phyloP scores from a whole-genome alignment of 257 asterid genomes.

The Datura wrightii region DNA sequence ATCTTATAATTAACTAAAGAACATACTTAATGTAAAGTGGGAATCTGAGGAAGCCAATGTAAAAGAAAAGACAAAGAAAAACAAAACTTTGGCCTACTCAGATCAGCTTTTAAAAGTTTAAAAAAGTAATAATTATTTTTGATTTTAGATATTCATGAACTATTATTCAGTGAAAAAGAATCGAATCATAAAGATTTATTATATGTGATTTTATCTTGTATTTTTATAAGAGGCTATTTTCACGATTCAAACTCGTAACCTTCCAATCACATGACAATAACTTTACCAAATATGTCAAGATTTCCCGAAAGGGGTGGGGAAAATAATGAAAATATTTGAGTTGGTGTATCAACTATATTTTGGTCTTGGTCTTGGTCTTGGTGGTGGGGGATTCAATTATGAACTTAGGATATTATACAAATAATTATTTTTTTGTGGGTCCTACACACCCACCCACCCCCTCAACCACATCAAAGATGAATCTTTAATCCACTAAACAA shows the following conservation, averaged over 20 bases:
- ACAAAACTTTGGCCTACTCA: neutral
- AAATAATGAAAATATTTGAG: neutral
- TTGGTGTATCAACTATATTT: neutral
- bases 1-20: neutral
- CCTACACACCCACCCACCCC: neutral
- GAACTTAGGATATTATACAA: neutral
- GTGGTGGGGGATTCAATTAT: slow-evolving; percentile 2
- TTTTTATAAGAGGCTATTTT: no score
- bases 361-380: neutral
- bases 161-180: no score
- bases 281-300: no score
- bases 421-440: neutral
- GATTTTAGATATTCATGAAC: neutral
- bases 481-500: slow-evolving; percentile 25
- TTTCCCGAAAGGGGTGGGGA: neutral
- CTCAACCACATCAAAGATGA: neutral
- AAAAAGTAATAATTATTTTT: neutral
- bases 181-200: no score
- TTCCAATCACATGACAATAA: no score
- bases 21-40: neutral
- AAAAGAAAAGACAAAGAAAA: neutral
- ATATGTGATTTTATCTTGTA: no score
- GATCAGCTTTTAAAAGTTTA: neutral
- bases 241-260: no score
- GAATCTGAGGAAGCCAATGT: neutral